These are phyloP conservation scores for Leccinellum luteum DNA, from an alignment of 768 basidiomycete species.

Conservation along the genomic window DNA sequence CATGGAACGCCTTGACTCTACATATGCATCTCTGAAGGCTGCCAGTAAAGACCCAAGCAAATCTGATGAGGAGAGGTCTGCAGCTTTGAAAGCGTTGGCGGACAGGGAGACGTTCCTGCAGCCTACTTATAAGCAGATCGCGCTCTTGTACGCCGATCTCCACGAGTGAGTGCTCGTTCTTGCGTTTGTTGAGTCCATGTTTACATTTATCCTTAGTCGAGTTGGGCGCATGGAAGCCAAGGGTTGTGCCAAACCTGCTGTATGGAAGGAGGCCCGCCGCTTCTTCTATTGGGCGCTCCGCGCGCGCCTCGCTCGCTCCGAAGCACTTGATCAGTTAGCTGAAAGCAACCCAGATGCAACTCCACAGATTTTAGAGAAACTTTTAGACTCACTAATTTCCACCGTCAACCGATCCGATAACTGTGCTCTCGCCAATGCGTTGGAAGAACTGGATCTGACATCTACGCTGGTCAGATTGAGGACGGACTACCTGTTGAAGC, in stretches of 20 bases:
- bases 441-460: slow-evolving; percentile 71
- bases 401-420: slow-evolving; percentile 52
- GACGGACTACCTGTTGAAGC: slow-evolving; percentile 64
- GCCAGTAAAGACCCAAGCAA: slow-evolving; percentile 75
- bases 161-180: slow-evolving; percentile 71
- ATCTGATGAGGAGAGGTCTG: slow-evolving; percentile 69
- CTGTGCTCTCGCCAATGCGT: slow-evolving; percentile 55
- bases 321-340: slow-evolving; percentile 59
- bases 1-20: slow-evolving; percentile 91
- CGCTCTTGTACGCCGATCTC: slow-evolving; percentile 91
- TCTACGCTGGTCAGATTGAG: slow-evolving; percentile 62
- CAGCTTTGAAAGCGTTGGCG: slow-evolving; percentile 64
- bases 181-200: not conserved
- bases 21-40: slow-evolving; percentile 77
- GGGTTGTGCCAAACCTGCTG: slow-evolving; percentile 82
- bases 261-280: slow-evolving; percentile 88
- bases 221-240: slow-evolving; percentile 97
- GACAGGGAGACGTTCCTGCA: slow-evolving; percentile 77
- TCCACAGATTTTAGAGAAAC: slow-evolving; percentile 59
- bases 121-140: slow-evolving; percentile 92
- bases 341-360: slow-evolving; percentile 72
- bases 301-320: slow-evolving; percentile 70
- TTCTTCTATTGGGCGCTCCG: slow-evolving; percentile 94
- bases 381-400: slow-evolving; percentile 62
- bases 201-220: slow-evolving; percentile 52